phyloP scores from a whole-genome alignment of 2,329 filamentous ascomycete species.

The Xylaria sp. region DNA sequence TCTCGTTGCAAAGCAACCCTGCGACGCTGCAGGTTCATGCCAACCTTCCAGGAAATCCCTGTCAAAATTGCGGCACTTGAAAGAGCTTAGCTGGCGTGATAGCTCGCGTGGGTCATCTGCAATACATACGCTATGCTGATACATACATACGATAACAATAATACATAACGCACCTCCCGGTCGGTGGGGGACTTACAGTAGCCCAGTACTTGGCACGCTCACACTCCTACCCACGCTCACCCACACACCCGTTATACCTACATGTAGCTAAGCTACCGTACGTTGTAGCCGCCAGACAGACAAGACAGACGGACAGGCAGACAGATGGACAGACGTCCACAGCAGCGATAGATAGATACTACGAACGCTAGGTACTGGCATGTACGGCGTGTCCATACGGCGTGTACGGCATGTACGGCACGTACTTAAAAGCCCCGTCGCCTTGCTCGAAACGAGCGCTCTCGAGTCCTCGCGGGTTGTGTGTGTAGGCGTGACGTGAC shows the following conservation, averaged over 20 bases:
- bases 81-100: conserved; percentile 25
- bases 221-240: too few species aligned
- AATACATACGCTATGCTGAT: background rate
- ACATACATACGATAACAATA: conserved; percentile 1
- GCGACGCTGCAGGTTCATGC: conserved; percentile 23
- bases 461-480: too few species aligned
- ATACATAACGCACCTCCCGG: conserved; percentile 1
- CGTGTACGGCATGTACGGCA: too few species aligned
- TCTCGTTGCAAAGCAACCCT: conserved; percentile 16
- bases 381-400: too few species aligned
- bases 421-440: too few species aligned
- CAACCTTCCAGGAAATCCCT: conserved; percentile 7
- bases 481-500: conserved; percentile 10
- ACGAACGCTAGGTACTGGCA: background rate
- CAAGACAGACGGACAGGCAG: too few species aligned
- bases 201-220: background rate
- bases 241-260: too few species aligned
- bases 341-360: too few species aligned
- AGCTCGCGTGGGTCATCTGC: conserved; percentile 10
- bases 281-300: background rate
- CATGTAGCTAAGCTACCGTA: too few species aligned
- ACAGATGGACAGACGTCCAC: too few species aligned
- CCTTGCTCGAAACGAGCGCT: too few species aligned
- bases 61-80: conserved; percentile 24
- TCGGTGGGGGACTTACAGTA: background rate